phyloP scores from a whole-genome alignment of 768 basidiomycete genomes.

The Gyrodon lividus region DNA sequence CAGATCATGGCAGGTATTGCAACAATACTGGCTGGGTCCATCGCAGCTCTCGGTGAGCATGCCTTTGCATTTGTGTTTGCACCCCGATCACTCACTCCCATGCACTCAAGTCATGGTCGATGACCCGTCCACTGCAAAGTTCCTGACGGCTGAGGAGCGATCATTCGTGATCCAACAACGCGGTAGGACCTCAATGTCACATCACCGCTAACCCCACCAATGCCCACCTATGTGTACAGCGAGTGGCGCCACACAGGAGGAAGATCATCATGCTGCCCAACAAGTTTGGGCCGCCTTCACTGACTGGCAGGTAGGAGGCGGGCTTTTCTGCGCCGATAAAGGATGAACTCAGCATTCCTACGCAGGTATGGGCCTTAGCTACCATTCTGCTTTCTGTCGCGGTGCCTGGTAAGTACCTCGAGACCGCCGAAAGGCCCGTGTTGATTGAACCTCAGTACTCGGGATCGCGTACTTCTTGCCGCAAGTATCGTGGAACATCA shows the following conservation, averaged over 20 bases:
- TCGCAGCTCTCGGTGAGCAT: slow-evolving; percentile 46
- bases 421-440: background rate
- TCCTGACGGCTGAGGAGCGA: slow-evolving; percentile 62
- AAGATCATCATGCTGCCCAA: slow-evolving; percentile 52
- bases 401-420: slow-evolving; percentile 47
- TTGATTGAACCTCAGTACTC: slow-evolving; percentile 40
- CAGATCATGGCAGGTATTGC: slow-evolving; percentile 47
- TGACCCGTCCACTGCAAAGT: slow-evolving; percentile 55
- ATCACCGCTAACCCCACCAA: background rate
- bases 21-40: slow-evolving; percentile 52
- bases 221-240: slow-evolving; percentile 50
- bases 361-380: slow-evolving; percentile 2
- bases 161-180: slow-evolving; percentile 53
- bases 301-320: slow-evolving; percentile 57
- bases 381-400: slow-evolving; percentile 57
- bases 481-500: slow-evolving; percentile 36
- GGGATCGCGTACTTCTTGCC: slow-evolving; percentile 69
- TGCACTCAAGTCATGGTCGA: slow-evolving; percentile 53
- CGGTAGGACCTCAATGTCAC: slow-evolving; percentile 34
- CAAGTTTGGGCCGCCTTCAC: slow-evolving; percentile 50
- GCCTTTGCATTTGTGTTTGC: background rate
- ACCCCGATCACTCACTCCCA: background rate
- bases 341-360: background rate
- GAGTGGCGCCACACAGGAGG: slow-evolving; percentile 55
- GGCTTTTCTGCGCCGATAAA: too few species aligned